A percentile compares a stretch with the other conserved stretches of the same genome.
Evolutionary conservation across 176 grass and related monocot genomes (phyloP).

Genomic region (Phoenix dactylifera): DNA sequence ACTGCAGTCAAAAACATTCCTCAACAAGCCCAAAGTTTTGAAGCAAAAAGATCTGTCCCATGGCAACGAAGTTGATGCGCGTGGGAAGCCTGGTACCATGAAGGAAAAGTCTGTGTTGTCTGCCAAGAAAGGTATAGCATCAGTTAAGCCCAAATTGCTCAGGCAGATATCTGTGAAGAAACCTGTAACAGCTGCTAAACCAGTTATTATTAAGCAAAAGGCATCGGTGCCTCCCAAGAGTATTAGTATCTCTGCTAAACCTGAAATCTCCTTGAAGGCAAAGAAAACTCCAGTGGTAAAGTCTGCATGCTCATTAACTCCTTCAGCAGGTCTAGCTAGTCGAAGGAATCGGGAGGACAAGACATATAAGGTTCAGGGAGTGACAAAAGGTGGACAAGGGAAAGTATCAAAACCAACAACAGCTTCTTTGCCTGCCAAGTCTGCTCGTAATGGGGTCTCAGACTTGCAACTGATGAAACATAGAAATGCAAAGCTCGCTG

Average conservation of each 20-base stretch:
- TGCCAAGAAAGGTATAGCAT: slow-evolving; percentile 22
- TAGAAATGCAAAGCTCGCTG: neutral
- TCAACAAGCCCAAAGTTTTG: slow-evolving; percentile 17
- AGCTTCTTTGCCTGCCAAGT: slow-evolving; percentile 10
- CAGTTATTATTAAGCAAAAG: slow-evolving; percentile 22
- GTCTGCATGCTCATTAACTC: slow-evolving; percentile 14
- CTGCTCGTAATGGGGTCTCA: slow-evolving; percentile 12
- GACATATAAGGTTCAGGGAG: slow-evolving; percentile 4
- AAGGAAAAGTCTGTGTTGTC: neutral
- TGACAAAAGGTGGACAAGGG: slow-evolving; percentile 9
- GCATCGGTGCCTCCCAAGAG: slow-evolving; percentile 19
- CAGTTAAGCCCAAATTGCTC: slow-evolving; percentile 21
- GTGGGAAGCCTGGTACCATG: neutral
- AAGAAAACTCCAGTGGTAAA: slow-evolving; percentile 20
- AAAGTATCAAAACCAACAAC: slow-evolving; percentile 13
- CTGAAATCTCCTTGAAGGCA: slow-evolving; percentile 25
- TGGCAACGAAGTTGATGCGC: slow-evolving; percentile 1
- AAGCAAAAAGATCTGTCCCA: slow-evolving; percentile 11
- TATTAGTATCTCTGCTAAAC: slow-evolving; percentile 5
- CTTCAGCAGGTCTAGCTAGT: slow-evolving; percentile 1
- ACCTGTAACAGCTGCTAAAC: slow-evolving; percentile 26
- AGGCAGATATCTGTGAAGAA: slow-evolving; percentile 23
- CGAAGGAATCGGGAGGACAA: slow-evolving; percentile 15
- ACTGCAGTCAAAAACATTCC: slow-evolving; percentile 21
- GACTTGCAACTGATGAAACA: neutral